Evolutionary conservation across 2,329 filamentous ascomycete genomes (phyloP), one percentile per base, ranked within the genome.

Genomic region (Massarina eburnea): DNA sequence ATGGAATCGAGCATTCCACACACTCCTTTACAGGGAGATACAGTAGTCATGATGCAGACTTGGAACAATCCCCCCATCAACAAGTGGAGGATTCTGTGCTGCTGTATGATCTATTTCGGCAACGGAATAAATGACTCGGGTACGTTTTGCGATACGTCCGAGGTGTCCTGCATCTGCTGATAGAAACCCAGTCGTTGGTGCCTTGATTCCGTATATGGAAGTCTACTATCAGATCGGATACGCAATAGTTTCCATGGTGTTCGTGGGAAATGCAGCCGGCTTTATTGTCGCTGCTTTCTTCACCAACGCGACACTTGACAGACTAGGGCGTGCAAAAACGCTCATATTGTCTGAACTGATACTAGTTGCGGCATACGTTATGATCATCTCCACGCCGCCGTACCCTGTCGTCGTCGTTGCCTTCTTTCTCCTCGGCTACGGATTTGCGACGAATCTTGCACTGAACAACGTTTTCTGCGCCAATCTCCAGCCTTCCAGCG

Each of bases 201-300:
- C 89, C 9, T 63, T 94, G 46, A 88, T 95, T 55, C 89, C 89
- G 0, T 90, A 90, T 61, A 87, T 95, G 68, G 87, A 92, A 65
- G 76, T 73, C 66, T 81, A 87, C 58, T 95, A 92, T 62, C 55
- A 77, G 46, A 89, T 94, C 45, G 85, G 85, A 33, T 92, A 94
- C 65, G 86, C 84, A 2, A 71, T 89, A 8, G 87, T 94, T 2
- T 92, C 89, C 2, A 74, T 92, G 29, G 88, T 95, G 60, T 95
- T 94, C 73, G 80, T 94, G 22, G 81, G 85, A 35, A 88, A 88
- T 57, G 88, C 89, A 0, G 54, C 85, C 4, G 89, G 89, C 14
- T 95, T 90, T 71, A 84, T 95, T 60, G 67, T 79, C 10, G 85
- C 86, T 1, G 89, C 89, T 1, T 80, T 85, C 29, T 76, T 86